Percentiles rank a stretch among this genome's conserved stretches.
phyloP scores from a whole-genome alignment of 129 eudicot species.

The sunflower (Helianthus annuus) region DNA sequence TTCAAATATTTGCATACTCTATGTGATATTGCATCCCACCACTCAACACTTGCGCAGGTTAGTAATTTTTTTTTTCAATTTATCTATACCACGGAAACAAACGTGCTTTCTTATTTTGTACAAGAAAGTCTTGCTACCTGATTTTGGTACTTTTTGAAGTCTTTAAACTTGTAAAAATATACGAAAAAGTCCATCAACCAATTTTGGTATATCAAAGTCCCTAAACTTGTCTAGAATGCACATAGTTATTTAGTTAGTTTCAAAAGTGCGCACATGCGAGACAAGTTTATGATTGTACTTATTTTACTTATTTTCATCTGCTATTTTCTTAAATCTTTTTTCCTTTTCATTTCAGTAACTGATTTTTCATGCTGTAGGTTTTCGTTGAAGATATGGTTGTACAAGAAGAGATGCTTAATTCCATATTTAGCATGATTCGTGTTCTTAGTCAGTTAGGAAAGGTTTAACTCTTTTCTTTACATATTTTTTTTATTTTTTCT shows the following conservation, averaged over 20 bases:
- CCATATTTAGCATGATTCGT: constrained; percentile 46
- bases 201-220: too few relatives aligned
- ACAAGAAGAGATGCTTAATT: constrained; percentile 50
- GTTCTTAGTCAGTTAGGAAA: constrained; percentile 46
- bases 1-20: constrained; percentile 56
- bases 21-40: constrained; percentile 57
- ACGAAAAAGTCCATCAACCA: too few relatives aligned
- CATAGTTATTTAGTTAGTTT: too few relatives aligned
- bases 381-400: constrained; percentile 53
- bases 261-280: too few relatives aligned
- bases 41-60: constrained; percentile 63
- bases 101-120: too few relatives aligned
- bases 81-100: too few relatives aligned
- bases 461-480: constrained; percentile 38
- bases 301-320: too few relatives aligned
- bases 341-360: constrained; percentile 6
- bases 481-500: neutral
- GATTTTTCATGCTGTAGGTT: constrained; percentile 46
- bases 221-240: too few relatives aligned
- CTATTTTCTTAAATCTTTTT: neutral
- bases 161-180: neutral
- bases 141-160: neutral
- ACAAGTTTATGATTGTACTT: too few relatives aligned
- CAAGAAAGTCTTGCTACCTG: too few relatives aligned
- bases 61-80: constrained; percentile 3